Percentiles rank a stretch among this genome's conserved stretches.
These are phyloP conservation scores for Linnemannia elongata DNA, from an alignment of 192 early-diverging fungal species.

Conservation along the genomic window DNA sequence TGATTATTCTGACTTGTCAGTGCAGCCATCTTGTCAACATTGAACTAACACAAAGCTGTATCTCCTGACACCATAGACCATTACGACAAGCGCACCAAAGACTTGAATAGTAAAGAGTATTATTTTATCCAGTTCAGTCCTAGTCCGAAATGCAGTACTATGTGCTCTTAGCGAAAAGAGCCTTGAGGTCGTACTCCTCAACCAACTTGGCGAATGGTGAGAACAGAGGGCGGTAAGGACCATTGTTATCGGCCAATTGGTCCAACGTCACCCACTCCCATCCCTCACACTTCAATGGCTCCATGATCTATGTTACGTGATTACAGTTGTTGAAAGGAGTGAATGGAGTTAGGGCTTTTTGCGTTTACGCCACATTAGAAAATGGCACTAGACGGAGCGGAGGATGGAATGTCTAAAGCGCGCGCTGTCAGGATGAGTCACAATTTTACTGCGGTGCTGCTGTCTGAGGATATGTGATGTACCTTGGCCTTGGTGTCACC, in stretches of 20 bases:
- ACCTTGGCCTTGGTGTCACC: slow-evolving; percentile 25
- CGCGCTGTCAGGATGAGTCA: background rate
- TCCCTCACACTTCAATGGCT: slow-evolving; percentile 40
- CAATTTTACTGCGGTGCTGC: background rate
- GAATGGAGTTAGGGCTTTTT: background rate
- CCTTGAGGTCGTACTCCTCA: slow-evolving; percentile 25
- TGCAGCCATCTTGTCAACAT: background rate
- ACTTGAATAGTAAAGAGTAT: background rate
- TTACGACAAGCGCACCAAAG: slow-evolving; percentile 47
- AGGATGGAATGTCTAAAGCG: background rate
- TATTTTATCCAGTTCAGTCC: background rate
- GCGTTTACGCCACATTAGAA: background rate
- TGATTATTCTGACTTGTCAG: background rate
- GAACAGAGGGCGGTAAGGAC: slow-evolving; percentile 46
- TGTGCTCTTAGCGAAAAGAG: slow-evolving; percentile 19
- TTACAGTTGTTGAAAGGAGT: background rate
- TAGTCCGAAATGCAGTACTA: background rate
- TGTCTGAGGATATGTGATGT: background rate
- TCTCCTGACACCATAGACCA: slow-evolving; percentile 23
- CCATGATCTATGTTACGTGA: slow-evolving; percentile 32
- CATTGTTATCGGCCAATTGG: slow-evolving; percentile 34
- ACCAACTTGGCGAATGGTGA: slow-evolving; percentile 43
- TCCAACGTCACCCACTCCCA: slow-evolving; percentile 48
- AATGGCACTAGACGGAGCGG: background rate
- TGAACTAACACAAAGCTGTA: background rate